phyloP scores from a whole-genome alignment of 2,329 filamentous ascomycete species.

The Cephalotrichum gorgonifer region DNA sequence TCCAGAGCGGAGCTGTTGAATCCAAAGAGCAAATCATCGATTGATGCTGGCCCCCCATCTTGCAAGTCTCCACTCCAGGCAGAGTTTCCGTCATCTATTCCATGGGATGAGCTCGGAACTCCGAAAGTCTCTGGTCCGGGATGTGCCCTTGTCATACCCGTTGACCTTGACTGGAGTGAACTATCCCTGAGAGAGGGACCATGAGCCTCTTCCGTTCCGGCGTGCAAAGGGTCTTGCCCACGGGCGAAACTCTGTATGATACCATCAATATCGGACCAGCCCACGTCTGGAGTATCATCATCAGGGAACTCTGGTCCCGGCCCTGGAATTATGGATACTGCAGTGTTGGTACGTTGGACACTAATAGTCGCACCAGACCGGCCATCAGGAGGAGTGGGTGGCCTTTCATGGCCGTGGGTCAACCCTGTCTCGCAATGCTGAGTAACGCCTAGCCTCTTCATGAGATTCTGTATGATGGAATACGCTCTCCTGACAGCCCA shows the following conservation, averaged over 20 bases:
- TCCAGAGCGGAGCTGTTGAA: slow-evolving; percentile 19
- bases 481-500: slow-evolving; percentile 34
- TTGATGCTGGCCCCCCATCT: slow-evolving; percentile 7
- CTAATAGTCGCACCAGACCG: not conserved
- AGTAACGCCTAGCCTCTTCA: slow-evolving; percentile 26
- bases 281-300: slow-evolving; percentile 6
- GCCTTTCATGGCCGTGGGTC: not conserved
- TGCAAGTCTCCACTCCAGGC: not conserved
- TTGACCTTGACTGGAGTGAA: not conserved
- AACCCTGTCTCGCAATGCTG: not conserved
- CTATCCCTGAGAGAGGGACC: not conserved
- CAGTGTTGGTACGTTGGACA: too few species aligned
- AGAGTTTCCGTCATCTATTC: not conserved
- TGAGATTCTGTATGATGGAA: slow-evolving; percentile 31
- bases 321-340: not conserved
- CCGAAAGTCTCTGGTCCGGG: not conserved
- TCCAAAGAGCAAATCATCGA: slow-evolving; percentile 20
- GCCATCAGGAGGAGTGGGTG: not conserved
- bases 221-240: slow-evolving; percentile 8
- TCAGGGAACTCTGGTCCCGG: not conserved
- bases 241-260: slow-evolving; percentile 24
- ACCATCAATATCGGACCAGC: slow-evolving; percentile 22
- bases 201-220: not conserved
- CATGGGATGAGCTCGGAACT: not conserved
- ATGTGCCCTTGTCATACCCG: not conserved